Conservation (phyloP, 768 basidiomycete species). For the Dendrothele bispora region DNA sequence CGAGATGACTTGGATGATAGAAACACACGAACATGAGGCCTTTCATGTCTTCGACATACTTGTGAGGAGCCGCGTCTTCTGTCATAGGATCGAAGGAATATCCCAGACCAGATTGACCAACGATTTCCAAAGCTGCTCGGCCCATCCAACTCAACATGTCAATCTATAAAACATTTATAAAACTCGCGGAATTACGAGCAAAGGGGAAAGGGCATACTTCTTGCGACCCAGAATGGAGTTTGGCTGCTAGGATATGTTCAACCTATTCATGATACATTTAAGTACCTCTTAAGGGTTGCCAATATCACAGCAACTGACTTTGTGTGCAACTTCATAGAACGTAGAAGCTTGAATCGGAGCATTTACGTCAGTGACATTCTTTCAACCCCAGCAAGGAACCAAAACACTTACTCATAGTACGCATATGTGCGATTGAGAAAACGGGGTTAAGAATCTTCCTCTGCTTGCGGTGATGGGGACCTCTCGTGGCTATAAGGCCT, state of each 20-base stretch:
- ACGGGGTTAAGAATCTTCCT: slow-evolving; percentile 35
- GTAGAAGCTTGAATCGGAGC: background rate
- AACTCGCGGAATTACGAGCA: slow-evolving; percentile 19
- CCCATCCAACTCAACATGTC: slow-evolving; percentile 15
- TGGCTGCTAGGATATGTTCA: background rate
- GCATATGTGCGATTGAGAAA: slow-evolving; percentile 34
- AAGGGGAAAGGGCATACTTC: slow-evolving; percentile 17
- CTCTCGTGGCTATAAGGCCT: background rate
- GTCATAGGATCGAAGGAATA: slow-evolving; percentile 5
- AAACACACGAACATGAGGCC: background rate
- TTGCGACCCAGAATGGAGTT: background rate
- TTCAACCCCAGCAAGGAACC: background rate
- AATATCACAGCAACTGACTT: background rate
- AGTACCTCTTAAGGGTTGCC: background rate
- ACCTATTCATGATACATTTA: background rate
- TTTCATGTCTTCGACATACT: background rate
- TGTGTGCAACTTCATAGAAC: slow-evolving; percentile 3
- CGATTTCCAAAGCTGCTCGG: slow-evolving; percentile 3
- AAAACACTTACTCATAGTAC: slow-evolving; percentile 24
- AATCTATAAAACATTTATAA: slow-evolving; percentile 11
- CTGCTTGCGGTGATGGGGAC: slow-evolving; percentile 28
- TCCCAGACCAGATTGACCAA: slow-evolving; percentile 6
- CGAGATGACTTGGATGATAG: too few species aligned
- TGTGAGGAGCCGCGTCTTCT: background rate
- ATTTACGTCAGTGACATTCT: background rate